Base-by-base conservation (phyloP, 1,284 basidiomycete genomes). In the Papiliotrema fonsecae region DNA sequence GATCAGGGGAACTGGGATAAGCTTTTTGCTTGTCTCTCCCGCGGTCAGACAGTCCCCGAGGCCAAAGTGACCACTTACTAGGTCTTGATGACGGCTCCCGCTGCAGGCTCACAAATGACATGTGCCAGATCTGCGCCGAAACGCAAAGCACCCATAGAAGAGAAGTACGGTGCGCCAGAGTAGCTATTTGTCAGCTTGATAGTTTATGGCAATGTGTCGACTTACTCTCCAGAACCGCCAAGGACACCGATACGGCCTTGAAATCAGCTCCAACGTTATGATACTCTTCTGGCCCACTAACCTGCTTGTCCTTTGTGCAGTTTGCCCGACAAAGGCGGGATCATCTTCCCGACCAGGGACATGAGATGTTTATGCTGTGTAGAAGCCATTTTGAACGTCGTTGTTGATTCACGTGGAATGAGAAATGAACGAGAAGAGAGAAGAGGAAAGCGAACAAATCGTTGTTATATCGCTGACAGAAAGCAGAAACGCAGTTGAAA, bases 251-350 rank as follows among this genome's bases (percentile, higher is more conserved):
- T 86, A 21, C 94, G 81, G 35, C 88, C 88, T 78, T 11, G 30
- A 45, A n/a, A 18, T 21, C 25, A 32, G 24, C 11, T 16, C 25
- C 30, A 16, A 32, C 18, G 9, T 30, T 35, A 39, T 25, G 40
- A n/a, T 13, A 42, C 4, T 28, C 13, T n/a, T 7, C 18, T 22
- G 22, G 5, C 6, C 13, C 35, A 72, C 76, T 57, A 52, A 81
- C 91, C 92, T 47, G 91, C 93, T 77, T 97, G 94, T 11, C 94
- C 94, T 69, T 98, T 98, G 77, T 96, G 91, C 31, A 97, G 76
- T 39, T 84, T 81, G 3, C 49, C 50, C 16, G 69, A 70, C 16
- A 75, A 56, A 9, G 73, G 73, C 2, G 73, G 73, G 37, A 75
- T 70, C 55, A 75, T 65, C 49, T 62, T 56, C 22, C 57, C 58